These are phyloP conservation scores for Pseudogymnoascus verrucosus DNA, from an alignment of 2,329 filamentous ascomycete species.

Conservation along the genomic window DNA sequence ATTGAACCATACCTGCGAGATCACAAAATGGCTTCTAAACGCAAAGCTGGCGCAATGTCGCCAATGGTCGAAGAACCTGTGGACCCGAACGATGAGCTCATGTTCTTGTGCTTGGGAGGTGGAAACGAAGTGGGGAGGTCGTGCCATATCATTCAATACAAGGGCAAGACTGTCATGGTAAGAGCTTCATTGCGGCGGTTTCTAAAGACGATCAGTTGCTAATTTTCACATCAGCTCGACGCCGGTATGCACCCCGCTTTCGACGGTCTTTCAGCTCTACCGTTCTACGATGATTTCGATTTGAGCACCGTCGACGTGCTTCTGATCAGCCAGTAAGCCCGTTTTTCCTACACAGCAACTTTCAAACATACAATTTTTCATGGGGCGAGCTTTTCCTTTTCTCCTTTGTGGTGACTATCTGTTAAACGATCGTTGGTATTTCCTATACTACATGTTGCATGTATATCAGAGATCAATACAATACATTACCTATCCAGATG, in stretches of 20 bases:
- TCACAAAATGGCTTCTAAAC: constrained; percentile 77
- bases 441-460: constrained; percentile 19
- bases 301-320: constrained; percentile 95
- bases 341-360: constrained; percentile 16
- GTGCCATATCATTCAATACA: constrained; percentile 97
- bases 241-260: constrained; percentile 95
- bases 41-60: constrained; percentile 72
- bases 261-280: constrained; percentile 84
- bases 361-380: not conserved
- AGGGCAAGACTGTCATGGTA: constrained; percentile 98
- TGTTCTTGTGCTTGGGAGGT: constrained; percentile 87
- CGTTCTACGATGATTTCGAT: constrained; percentile 98
- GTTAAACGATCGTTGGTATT: not conserved
- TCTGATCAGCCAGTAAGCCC: constrained; percentile 95
- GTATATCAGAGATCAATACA: constrained; percentile 39
- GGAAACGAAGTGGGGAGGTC: constrained; percentile 96
- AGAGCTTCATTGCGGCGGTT: constrained; percentile 23
- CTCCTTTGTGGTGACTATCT: not conserved
- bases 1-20: not conserved
- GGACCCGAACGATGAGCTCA: constrained; percentile 87
- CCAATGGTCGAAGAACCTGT: constrained; percentile 70
- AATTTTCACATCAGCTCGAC: constrained; percentile 58
- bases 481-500: constrained; percentile 29
- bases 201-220: constrained; percentile 12
- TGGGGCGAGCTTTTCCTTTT: not conserved